Conservation (phyloP, 1,284 basidiomycete species). For the Marasmius tenuissimus region DNA sequence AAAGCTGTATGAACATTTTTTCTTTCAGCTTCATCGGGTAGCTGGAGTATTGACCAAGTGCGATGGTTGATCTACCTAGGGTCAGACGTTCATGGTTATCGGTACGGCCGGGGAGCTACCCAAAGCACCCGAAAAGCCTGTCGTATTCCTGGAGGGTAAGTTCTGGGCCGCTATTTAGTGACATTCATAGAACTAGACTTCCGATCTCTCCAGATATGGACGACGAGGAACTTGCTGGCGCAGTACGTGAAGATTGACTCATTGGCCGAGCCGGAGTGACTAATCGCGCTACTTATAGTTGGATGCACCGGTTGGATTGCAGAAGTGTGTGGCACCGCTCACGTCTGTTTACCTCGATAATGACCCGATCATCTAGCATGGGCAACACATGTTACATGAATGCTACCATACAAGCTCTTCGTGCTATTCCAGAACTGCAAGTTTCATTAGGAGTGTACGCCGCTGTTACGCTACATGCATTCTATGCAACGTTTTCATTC, state of each 20-base stretch:
- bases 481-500: not conserved
- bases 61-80: conserved; percentile 36
- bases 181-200: conserved; percentile 3
- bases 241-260: conserved; percentile 44
- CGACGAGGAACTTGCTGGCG: conserved; percentile 77
- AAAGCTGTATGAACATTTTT: conserved; percentile 59
- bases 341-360: conserved; percentile 16
- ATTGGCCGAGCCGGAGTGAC: not conserved
- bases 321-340: conserved; percentile 44
- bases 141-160: conserved; percentile 80
- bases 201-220: conserved; percentile 69
- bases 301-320: conserved; percentile 68
- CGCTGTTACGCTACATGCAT: conserved; percentile 6
- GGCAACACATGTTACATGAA: conserved; percentile 98
- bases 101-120: conserved; percentile 92
- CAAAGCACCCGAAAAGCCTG: conserved; percentile 76
- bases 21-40: not conserved
- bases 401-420: conserved; percentile 89
- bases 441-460: conserved; percentile 60
- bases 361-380: conserved; percentile 38
- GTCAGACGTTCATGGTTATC: conserved; percentile 84
- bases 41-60: not conserved
- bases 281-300: conserved; percentile 32
- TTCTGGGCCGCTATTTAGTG: not conserved
- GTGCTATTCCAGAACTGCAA: conserved; percentile 88